phyloP scores from a whole-genome alignment of 1,139 yeast species.

The Ogataea hybrid region DNA sequence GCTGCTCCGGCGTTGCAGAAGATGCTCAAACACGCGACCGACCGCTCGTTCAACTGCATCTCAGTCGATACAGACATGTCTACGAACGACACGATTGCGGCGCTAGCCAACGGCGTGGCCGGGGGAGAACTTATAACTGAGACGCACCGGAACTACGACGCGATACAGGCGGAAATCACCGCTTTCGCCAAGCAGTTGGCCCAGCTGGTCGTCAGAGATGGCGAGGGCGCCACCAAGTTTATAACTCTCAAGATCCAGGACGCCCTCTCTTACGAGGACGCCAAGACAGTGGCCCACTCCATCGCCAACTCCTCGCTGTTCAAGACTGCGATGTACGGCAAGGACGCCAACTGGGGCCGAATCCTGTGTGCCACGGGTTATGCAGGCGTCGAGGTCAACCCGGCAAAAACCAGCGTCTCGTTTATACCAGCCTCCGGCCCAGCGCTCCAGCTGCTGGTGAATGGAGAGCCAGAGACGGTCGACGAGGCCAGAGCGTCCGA shows the following conservation, averaged over 20 bases:
- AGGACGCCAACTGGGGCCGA: constrained; percentile 99
- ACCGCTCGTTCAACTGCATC: constrained; percentile 88
- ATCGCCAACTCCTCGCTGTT: constrained; percentile 87
- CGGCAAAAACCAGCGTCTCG: constrained; percentile 72
- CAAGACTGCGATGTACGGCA: constrained; percentile 93
- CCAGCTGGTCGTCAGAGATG: constrained; percentile 92
- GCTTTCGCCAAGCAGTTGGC: constrained; percentile 80
- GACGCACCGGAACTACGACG: constrained; percentile 46
- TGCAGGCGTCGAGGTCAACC: constrained; percentile 68
- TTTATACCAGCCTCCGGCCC: constrained; percentile 84
- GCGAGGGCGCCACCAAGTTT: constrained; percentile 99
- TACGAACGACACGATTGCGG: constrained; percentile 91
- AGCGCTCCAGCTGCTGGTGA: constrained; percentile 62
- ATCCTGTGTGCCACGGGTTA: constrained; percentile 96
- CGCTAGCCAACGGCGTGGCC: constrained; percentile 94
- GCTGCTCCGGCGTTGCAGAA: constrained; percentile 61
- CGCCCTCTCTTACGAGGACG: constrained; percentile 72
- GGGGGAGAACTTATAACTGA: constrained; percentile 63
- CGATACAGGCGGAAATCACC: constrained; percentile 60
- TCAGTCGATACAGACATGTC: constrained; percentile 98
- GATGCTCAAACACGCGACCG: constrained; percentile 67
- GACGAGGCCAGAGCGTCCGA: constrained; percentile 88
- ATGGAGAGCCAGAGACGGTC: constrained; percentile 90
- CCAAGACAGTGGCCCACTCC: constrained; percentile 77
- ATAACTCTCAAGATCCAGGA: constrained; percentile 78